Evolutionary conservation across 2,329 filamentous ascomycete genomes (phyloP), one percentile per base, ranked within the genome.

Genomic region (Cercospora janseana): DNA sequence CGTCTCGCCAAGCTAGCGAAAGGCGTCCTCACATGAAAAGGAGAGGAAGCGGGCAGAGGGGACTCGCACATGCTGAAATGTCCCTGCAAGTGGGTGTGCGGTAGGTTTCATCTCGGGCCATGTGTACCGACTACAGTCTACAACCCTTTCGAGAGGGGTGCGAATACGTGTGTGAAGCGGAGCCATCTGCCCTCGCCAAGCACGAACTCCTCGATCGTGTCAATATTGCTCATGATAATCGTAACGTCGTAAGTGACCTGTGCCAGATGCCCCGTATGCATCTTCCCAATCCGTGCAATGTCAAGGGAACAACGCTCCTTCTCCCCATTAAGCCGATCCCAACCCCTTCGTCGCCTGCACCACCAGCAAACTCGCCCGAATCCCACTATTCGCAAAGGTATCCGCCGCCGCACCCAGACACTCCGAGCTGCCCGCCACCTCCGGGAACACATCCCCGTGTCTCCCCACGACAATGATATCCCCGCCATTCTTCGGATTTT

Each of bases 381-480:
- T 68, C 9, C 76, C 78, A 35, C 74, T 75, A 44, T 75, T 75
- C 34, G 82, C 76, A n/a, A 86, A 68, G 49, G 76, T 74, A 65
- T 83, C 79, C 7, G 79, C 81, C 23, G 83, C 71, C n/a, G 73
- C 69, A 7, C 85, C 83, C 26, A 87, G 62, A 20, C 79, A 80
- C 63, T 70, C 75, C 5, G 43, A 46, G 28, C 34, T 26, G 28
- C 40, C 34, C 9, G n/a, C n/a, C 8, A 66, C 63, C 54, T 62
- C 70, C 18, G 70, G 64, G 40, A 58, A 58, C 54, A 78, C 74
- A 32, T 53, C 59, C 37, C 59, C 51, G 43, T 61, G 70, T 27
- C 84, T 74, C 0, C 86, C 86, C 9, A 88, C 70, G 1, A 91
- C 75, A 12, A 91, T 73, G 16, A 91, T 72, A 63, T 89, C 86